phyloP scores from a whole-genome alignment of 345 rosid species.

The Lagerstroemia speciosa region DNA sequence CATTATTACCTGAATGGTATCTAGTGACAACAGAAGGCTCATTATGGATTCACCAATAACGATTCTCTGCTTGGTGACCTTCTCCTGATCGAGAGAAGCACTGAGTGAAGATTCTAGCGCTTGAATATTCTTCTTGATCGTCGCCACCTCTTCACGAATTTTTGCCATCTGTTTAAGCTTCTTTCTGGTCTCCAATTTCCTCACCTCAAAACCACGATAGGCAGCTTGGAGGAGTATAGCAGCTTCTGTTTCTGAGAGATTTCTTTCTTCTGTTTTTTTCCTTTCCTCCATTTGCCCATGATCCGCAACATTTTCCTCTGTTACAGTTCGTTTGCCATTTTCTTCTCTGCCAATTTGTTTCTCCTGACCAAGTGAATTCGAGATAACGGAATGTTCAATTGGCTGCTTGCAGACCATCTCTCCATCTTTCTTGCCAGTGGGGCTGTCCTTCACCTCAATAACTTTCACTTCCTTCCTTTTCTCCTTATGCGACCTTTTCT shows the following conservation, averaged over 20 bases:
- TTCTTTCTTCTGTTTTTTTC: constrained; percentile 1
- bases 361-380: not conserved
- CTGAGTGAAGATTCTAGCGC: constrained; percentile 25
- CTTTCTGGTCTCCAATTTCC: constrained; percentile 52
- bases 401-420: not conserved
- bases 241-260: constrained; percentile 39
- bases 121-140: constrained; percentile 35
- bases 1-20: constrained; percentile 55
- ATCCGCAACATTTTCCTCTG: not conserved
- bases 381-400: not conserved
- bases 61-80: constrained; percentile 27
- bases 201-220: constrained; percentile 52
- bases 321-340: not conserved
- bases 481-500: constrained; percentile 11
- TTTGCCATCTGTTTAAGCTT: constrained; percentile 52
- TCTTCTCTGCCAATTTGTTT: constrained; percentile 5
- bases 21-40: constrained; percentile 51
- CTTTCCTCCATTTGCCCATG: constrained; percentile 1
- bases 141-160: constrained; percentile 34
- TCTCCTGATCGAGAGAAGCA: constrained; percentile 13
- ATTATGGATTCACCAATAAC: constrained; percentile 58
- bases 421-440: constrained; percentile 5
- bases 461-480: constrained; percentile 7
- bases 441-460: constrained; percentile 11
- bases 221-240: constrained; percentile 47